Percentiles rank a stretch among this genome's conserved stretches.
phyloP scores from a whole-genome alignment of 352 stramenopile genomes.

The Blastocystis hominis region DNA sequence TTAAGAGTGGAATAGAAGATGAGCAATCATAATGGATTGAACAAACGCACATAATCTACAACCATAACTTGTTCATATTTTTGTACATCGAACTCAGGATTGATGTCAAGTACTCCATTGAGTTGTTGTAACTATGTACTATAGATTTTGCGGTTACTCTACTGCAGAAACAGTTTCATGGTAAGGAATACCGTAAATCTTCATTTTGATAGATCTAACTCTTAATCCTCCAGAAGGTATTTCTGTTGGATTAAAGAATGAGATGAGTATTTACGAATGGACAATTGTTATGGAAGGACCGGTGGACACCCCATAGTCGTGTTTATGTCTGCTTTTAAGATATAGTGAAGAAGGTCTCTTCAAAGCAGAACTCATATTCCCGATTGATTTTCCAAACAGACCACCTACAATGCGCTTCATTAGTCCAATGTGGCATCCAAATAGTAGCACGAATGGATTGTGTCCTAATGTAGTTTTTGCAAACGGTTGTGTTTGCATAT shows the following conservation, averaged over 20 bases:
- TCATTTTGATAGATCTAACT: constrained; percentile 1
- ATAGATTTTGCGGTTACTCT: constrained; percentile 17
- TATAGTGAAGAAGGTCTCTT: constrained; percentile 43
- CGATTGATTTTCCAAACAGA: constrained; percentile 12
- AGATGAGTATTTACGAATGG: constrained; percentile 37
- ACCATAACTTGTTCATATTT: neutral
- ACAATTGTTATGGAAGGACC: constrained; percentile 39
- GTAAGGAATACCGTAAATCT: neutral
- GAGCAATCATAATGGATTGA: neutral
- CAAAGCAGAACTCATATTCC: constrained; percentile 46
- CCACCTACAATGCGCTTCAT: constrained; percentile 49
- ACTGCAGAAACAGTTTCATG: constrained; percentile 38
- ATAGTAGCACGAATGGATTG: neutral
- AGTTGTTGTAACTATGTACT: neutral
- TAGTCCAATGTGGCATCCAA: constrained; percentile 50
- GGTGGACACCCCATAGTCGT: constrained; percentile 22
- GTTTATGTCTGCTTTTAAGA: neutral
- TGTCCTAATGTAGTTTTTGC: neutral
- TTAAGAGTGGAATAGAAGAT: neutral
- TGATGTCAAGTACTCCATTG: constrained; percentile 2
- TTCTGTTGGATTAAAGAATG: constrained; percentile 39
- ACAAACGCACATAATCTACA: neutral
- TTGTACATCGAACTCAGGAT: neutral
- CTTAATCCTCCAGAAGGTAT: constrained; percentile 47
- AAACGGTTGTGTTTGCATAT: constrained; percentile 54